Conservation (phyloP, 176 grass and related monocot species). For the Dactylis glomerata region DNA sequence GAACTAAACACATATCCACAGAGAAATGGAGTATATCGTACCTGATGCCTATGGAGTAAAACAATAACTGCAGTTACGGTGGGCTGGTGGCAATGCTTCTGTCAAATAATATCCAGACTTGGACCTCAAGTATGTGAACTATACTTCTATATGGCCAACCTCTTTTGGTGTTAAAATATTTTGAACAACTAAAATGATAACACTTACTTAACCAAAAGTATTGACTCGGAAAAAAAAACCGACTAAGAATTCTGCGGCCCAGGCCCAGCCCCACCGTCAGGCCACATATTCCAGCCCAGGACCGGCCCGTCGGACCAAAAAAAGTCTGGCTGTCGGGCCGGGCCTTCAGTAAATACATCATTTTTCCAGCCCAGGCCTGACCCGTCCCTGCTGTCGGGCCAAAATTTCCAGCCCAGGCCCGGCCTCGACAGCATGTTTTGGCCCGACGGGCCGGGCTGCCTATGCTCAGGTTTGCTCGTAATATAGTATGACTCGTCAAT, state of each 20-base stretch:
- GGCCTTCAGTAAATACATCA: too few species aligned
- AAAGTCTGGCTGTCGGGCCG: too few species aligned
- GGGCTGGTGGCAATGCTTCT: neutral
- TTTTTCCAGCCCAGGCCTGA: too few species aligned
- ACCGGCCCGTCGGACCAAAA: too few species aligned
- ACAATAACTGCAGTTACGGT: neutral
- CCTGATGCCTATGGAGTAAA: neutral
- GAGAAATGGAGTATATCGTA: neutral
- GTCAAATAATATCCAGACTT: neutral
- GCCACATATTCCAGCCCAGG: too few species aligned
- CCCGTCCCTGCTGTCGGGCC: too few species aligned
- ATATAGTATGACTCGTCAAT: neutral
- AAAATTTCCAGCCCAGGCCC: too few species aligned
- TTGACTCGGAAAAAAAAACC: neutral
- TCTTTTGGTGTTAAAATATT: neutral
- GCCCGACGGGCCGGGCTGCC: too few species aligned
- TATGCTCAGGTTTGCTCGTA: too few species aligned
- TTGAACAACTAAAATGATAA: neutral
- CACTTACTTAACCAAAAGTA: neutral
- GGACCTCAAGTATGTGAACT: neutral
- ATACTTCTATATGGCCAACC: neutral
- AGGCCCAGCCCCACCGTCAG: too few species aligned
- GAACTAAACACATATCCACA: neutral
- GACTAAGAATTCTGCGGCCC: too few species aligned
- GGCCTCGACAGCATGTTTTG: too few species aligned